These are phyloP conservation scores for Russula ochroleuca DNA, from an alignment of 768 basidiomycete genomes.

Conservation along the genomic window DNA sequence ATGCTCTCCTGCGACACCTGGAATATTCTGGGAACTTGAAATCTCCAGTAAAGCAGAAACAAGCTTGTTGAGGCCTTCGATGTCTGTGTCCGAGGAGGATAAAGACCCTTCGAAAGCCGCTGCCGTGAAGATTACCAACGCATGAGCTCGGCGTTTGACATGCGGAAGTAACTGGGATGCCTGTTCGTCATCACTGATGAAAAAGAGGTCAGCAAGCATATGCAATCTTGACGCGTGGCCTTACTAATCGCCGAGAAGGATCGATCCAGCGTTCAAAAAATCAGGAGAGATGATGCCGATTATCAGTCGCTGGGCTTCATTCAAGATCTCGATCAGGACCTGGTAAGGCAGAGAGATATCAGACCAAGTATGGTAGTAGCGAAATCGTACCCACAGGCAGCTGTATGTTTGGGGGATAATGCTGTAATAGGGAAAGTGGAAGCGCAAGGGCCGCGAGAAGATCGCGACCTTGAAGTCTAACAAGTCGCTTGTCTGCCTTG, in stretches of 20 bases:
- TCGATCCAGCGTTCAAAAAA: conserved; percentile 32
- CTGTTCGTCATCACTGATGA: conserved; percentile 56
- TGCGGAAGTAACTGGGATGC: conserved; percentile 41
- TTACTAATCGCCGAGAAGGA: conserved; percentile 60
- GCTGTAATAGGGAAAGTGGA: conserved; percentile 62
- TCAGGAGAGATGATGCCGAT: conserved; percentile 40
- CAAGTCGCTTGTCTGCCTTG: conserved; percentile 63
- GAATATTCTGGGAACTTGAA: conserved; percentile 36
- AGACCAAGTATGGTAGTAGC: neutral
- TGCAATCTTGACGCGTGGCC: conserved; percentile 27
- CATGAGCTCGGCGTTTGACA: conserved; percentile 58
- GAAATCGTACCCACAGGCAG: conserved; percentile 43
- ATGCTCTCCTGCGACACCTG: conserved; percentile 32
- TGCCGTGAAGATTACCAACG: conserved; percentile 62
- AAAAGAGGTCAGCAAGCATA: conserved; percentile 5
- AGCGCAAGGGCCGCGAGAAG: conserved; percentile 55
- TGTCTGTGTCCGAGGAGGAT: conserved; percentile 24
- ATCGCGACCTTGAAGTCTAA: conserved; percentile 59
- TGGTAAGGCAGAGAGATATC: conserved; percentile 31
- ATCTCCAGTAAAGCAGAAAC: conserved; percentile 49
- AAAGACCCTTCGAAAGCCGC: conserved; percentile 42
- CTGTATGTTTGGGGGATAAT: conserved; percentile 46
- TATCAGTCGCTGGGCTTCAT: conserved; percentile 61
- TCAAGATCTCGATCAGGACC: conserved; percentile 60
- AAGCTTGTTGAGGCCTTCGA: conserved; percentile 39